Evolutionary conservation across 2,329 filamentous ascomycete species (phyloP).

Genomic region (Aureobasidium lini): DNA sequence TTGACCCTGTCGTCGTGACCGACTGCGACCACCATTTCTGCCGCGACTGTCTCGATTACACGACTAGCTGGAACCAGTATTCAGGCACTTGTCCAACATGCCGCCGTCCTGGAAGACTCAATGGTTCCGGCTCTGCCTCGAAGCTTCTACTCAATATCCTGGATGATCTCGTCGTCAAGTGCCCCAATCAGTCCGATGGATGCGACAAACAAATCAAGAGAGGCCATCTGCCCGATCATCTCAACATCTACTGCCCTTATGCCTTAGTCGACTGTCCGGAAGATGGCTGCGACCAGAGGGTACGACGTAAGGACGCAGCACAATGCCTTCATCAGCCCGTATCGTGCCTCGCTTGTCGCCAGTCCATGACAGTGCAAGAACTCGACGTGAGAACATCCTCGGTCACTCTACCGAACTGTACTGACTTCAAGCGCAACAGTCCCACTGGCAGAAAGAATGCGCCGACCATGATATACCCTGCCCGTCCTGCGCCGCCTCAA

Average conservation of each 20-base stretch:
- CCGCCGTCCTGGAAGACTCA: constrained; percentile 37
- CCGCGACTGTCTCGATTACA: constrained; percentile 47
- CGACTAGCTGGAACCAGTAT: constrained; percentile 32
- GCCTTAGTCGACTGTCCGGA: constrained; percentile 46
- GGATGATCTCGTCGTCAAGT: constrained; percentile 53
- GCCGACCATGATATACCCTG: constrained; percentile 41
- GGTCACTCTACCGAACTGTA: not conserved
- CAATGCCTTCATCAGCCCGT: constrained; percentile 48
- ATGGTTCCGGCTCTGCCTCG: constrained; percentile 32
- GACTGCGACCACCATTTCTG: constrained; percentile 60
- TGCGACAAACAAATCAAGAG: constrained; percentile 48
- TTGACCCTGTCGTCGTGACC: constrained; percentile 48
- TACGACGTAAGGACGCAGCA: constrained; percentile 48
- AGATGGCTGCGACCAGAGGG: constrained; percentile 42
- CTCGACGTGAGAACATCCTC: constrained; percentile 36
- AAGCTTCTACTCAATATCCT: constrained; percentile 54
- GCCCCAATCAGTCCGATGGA: constrained; percentile 47
- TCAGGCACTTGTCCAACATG: constrained; percentile 48
- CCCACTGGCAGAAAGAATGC: constrained; percentile 36
- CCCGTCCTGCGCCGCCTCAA: constrained; percentile 33
- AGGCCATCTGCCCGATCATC: constrained; percentile 51
- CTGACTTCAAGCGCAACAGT: not conserved
- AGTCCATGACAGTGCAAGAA: constrained; percentile 47
- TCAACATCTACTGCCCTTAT: constrained; percentile 54
- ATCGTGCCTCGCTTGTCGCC: constrained; percentile 46